These are phyloP conservation scores for Ophiostoma triangulosporum DNA, from an alignment of 2,329 filamentous ascomycete genomes.

Conservation along the genomic window DNA sequence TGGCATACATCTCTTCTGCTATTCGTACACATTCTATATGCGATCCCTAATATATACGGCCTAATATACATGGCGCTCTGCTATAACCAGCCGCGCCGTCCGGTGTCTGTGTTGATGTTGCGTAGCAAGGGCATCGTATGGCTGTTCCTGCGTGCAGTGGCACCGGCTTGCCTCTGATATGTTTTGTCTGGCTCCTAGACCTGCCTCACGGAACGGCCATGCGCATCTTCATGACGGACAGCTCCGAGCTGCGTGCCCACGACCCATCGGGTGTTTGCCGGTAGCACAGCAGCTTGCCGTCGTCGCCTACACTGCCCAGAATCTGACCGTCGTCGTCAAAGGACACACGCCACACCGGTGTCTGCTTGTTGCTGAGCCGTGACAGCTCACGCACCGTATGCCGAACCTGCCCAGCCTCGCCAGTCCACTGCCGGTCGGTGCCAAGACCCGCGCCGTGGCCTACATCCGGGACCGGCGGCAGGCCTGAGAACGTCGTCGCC, in stretches of 20 bases:
- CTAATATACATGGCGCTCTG: too few relatives aligned
- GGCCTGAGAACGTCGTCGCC: conserved; percentile 6
- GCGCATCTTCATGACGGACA: conserved; percentile 42
- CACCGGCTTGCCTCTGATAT: background rate
- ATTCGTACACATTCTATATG: too few relatives aligned
- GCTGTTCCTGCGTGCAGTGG: too few relatives aligned
- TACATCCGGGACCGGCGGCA: conserved; percentile 23
- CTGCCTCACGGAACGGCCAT: conserved; percentile 29
- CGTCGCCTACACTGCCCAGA: conserved; percentile 62
- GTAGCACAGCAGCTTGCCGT: conserved; percentile 52
- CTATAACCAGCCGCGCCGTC: too few relatives aligned
- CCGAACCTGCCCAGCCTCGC: conserved; percentile 50
- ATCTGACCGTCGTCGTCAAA: conserved; percentile 61
- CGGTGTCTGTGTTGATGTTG: too few relatives aligned
- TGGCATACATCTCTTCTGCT: too few relatives aligned
- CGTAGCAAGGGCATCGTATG: too few relatives aligned
- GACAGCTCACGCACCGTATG: conserved; percentile 52
- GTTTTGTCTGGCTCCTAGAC: too few relatives aligned
- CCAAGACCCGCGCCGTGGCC: background rate
- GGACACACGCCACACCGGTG: conserved; percentile 61
- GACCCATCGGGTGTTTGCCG: conserved; percentile 42
- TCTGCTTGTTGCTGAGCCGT: conserved; percentile 51
- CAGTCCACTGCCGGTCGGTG: conserved; percentile 38
- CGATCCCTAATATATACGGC: too few relatives aligned
- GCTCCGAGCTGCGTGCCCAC: conserved; percentile 47